Percentiles rank a stretch among this genome's conserved stretches.
Conservation (phyloP, 2,329 filamentous ascomycete species). For the Hypoxylon sp. region DNA sequence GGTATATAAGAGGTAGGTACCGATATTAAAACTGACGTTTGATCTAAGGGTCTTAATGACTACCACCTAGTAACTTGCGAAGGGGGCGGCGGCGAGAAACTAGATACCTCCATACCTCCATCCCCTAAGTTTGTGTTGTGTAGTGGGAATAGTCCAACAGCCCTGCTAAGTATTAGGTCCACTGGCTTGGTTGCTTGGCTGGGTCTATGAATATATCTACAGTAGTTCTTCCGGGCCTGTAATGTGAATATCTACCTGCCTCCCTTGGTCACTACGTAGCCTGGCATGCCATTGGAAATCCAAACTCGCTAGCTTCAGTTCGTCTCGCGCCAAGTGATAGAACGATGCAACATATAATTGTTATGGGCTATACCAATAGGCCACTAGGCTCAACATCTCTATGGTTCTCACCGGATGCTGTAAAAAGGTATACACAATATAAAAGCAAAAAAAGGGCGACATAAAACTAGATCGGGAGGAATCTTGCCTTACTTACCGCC, state of each 20-base stretch:
- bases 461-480: neutral
- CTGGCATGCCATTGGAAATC: too few relatives aligned
- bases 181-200: neutral
- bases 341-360: neutral
- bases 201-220: too few relatives aligned
- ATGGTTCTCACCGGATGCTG: neutral
- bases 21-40: neutral
- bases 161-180: neutral
- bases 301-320: neutral
- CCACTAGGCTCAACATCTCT: neutral
- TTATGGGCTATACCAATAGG: neutral
- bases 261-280: neutral
- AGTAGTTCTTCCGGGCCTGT: neutral
- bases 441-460: neutral
- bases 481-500: slow-evolving; percentile 1
- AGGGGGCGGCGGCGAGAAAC: neutral
- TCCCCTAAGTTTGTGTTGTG: too few relatives aligned
- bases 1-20: slow-evolving; percentile 4
- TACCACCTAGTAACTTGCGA: neutral
- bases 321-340: neutral
- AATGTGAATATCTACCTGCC: neutral
- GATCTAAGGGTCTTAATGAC: neutral
- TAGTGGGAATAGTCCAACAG: too few relatives aligned
- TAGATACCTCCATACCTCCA: too few relatives aligned
- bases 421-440: neutral